Conservation (phyloP, 2,329 filamentous ascomycete genomes). For the Alternaria hordeiaustralica region DNA sequence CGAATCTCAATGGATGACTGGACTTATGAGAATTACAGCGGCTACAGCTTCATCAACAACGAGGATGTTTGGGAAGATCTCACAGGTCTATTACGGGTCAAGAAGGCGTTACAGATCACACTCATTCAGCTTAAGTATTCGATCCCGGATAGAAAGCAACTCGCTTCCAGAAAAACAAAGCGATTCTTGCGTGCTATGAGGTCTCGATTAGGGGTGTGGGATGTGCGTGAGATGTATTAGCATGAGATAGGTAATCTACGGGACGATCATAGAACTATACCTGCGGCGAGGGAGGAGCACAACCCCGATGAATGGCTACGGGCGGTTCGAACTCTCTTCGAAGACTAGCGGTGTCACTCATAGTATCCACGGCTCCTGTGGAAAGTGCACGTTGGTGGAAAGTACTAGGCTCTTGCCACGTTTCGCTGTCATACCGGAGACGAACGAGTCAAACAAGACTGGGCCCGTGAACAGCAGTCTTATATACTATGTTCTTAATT, state of each 20-base stretch:
- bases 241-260: rapidly evolving
- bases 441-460: not conserved
- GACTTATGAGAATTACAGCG: too few relatives aligned
- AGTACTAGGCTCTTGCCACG: not conserved
- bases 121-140: rapidly evolving
- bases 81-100: not conserved
- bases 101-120: not conserved
- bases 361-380: not conserved
- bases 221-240: not conserved
- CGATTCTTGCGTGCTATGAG: not conserved
- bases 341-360: not conserved
- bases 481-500: not conserved
- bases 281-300: not conserved
- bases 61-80: not conserved
- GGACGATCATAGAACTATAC: not conserved
- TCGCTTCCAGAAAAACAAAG: not conserved
- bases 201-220: not conserved
- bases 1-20: not conserved
- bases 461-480: not conserved
- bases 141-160: not conserved
- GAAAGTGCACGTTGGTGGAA: not conserved
- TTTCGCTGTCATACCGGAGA: not conserved
- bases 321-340: not conserved
- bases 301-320: not conserved
- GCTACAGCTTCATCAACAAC: not conserved